Percentiles rank a stretch among this genome's conserved stretches.
phyloP scores from a whole-genome alignment of 163 green algal species.

The Scenedesmus sp. region DNA sequence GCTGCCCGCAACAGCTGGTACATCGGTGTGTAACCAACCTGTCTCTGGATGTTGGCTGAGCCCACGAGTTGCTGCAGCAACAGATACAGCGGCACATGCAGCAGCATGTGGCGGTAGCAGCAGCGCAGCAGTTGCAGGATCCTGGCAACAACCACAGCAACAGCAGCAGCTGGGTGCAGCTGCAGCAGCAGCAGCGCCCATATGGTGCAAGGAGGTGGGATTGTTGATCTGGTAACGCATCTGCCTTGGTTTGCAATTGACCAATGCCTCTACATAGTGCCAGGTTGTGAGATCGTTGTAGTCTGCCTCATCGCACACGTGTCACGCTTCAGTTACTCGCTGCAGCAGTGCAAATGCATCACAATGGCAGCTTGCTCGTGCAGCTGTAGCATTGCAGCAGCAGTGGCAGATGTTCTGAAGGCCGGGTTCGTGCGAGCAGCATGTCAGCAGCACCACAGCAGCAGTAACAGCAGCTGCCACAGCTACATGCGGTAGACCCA shows the following conservation, averaged over 20 bases:
- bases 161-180: conserved; percentile 13
- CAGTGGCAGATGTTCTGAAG: too few relatives aligned
- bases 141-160: not conserved
- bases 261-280: not conserved
- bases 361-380: not conserved
- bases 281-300: not conserved
- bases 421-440: too few relatives aligned
- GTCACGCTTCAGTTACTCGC: not conserved
- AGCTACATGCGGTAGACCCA: too few relatives aligned
- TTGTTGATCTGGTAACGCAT: conserved; percentile 2
- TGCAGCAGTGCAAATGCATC: not conserved
- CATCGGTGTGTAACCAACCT: not conserved
- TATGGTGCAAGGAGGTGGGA: not conserved
- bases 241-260: not conserved
- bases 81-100: not conserved
- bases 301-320: not conserved
- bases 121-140: not conserved
- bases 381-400: not conserved
- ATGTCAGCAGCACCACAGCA: too few relatives aligned
- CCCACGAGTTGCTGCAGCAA: not conserved
- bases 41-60: not conserved
- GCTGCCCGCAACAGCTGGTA: not conserved
- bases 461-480: too few relatives aligned
- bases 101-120: not conserved
- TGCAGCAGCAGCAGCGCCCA: not conserved